phyloP scores from a whole-genome alignment of 148 eudicot genomes.

The Camellia sinensis region DNA sequence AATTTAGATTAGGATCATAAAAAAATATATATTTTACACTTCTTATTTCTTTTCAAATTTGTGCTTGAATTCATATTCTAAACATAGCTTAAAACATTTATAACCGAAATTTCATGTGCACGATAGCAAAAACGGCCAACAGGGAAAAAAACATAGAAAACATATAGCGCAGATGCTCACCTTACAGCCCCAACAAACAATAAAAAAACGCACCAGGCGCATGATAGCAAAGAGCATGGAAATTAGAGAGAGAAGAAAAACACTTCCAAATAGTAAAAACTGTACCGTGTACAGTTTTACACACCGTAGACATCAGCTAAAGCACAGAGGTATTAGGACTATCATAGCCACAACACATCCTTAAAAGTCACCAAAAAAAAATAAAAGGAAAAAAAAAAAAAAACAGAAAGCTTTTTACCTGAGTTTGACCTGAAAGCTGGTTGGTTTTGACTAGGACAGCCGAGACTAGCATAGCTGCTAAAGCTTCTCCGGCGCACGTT shows the following conservation, averaged over 20 bases:
- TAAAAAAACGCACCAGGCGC: background rate
- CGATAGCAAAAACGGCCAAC: background rate
- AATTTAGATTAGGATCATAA: no score
- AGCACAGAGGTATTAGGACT: background rate
- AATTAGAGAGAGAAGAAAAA: background rate
- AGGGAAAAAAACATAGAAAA: no score
- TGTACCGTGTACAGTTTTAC: background rate
- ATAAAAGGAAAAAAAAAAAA: background rate
- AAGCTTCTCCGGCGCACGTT: slow-evolving; percentile 14
- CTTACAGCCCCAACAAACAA: no score
- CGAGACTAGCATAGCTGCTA: slow-evolving; percentile 4
- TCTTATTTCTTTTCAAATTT: no score
- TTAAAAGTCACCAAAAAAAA: no score
- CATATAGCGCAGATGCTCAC: no score
- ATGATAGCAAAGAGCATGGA: background rate
- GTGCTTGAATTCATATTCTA: no score
- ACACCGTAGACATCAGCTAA: background rate
- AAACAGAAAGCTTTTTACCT: background rate
- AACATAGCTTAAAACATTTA: no score
- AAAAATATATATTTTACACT: no score
- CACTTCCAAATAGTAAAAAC: background rate
- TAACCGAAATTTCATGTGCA: background rate
- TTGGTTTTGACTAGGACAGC: slow-evolving; percentile 1
- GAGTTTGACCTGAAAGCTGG: background rate
- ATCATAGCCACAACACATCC: no score